These are phyloP conservation scores for Didymella arachidicola DNA, from an alignment of 2,329 filamentous ascomycete species.

Conservation along the genomic window DNA sequence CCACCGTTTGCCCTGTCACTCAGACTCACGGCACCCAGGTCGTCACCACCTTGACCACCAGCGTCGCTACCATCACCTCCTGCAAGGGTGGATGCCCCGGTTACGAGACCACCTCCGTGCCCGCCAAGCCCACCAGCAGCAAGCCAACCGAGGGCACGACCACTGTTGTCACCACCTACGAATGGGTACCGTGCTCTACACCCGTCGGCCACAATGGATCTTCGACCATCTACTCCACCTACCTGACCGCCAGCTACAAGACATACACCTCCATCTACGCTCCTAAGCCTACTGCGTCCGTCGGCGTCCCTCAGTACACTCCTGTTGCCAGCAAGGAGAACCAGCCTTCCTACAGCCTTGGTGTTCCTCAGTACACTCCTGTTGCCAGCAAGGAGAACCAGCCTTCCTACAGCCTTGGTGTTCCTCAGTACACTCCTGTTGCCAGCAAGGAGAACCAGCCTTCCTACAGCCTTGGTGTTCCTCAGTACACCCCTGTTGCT, in stretches of 20 bases:
- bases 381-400: not conserved
- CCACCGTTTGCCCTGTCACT: constrained; percentile 33
- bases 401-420: constrained; percentile 25
- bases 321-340: not conserved
- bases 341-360: constrained; percentile 2
- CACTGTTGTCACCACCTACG: constrained; percentile 45
- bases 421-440: constrained; percentile 14
- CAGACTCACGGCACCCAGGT: constrained; percentile 27
- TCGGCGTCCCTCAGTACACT: constrained; percentile 17
- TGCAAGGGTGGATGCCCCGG: constrained; percentile 49
- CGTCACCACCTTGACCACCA: constrained; percentile 44
- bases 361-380: constrained; percentile 15
- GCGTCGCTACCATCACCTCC: constrained; percentile 49
- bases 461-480: constrained; percentile 18
- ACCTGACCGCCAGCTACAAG: constrained; percentile 48
- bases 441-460: constrained; percentile 14
- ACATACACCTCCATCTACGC: constrained; percentile 40
- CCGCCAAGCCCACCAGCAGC: constrained; percentile 17
- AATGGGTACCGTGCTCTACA: constrained; percentile 50
- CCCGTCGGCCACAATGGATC: constrained; percentile 43
- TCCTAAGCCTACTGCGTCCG: constrained; percentile 23
- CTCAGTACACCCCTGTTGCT: constrained; percentile 12
- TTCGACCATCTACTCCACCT: constrained; percentile 50
- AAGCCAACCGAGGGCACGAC: constrained; percentile 27
- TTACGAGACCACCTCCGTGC: constrained; percentile 14